Conservation (phyloP, 768 basidiomycete genomes). For the Lentinus tigrinus region DNA sequence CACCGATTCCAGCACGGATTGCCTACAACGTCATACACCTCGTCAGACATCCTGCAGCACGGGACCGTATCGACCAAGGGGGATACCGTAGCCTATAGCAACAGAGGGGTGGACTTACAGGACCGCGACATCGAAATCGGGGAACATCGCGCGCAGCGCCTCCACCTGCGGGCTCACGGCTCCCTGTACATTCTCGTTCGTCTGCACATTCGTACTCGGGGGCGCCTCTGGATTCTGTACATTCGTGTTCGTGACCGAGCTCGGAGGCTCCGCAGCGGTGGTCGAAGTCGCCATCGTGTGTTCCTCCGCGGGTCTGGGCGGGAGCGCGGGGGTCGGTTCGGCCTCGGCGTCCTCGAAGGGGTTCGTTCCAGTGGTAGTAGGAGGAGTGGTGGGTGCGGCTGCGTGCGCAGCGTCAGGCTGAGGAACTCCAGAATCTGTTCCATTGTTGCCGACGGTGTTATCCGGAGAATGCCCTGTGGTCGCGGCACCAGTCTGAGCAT, state of each 20-base stretch:
- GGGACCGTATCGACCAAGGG: not conserved
- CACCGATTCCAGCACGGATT: slow-evolving; percentile 72
- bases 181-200: not conserved
- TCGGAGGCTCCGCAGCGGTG: not conserved
- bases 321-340: slow-evolving; percentile 16
- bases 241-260: too few species aligned
- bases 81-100: not conserved
- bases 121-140: slow-evolving; percentile 74
- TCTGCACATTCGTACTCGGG: not conserved
- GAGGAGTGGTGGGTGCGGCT: not conserved
- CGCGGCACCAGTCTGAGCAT: not conserved
- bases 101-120: slow-evolving; percentile 43
- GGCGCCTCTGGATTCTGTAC: too few species aligned
- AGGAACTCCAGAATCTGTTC: not conserved
- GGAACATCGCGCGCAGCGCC: slow-evolving; percentile 67
- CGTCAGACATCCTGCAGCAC: too few species aligned
- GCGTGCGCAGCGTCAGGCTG: not conserved
- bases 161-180: slow-evolving; percentile 48
- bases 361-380: not conserved
- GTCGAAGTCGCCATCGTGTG: slow-evolving; percentile 1
- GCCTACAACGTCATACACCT: slow-evolving; percentile 40
- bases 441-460: not conserved
- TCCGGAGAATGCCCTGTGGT: not conserved
- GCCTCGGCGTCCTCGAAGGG: slow-evolving; percentile 1
- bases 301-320: slow-evolving; percentile 13